Conservation (phyloP, 192 early-diverging fungal genomes). For the Lunasporangiospora selenospora region DNA sequence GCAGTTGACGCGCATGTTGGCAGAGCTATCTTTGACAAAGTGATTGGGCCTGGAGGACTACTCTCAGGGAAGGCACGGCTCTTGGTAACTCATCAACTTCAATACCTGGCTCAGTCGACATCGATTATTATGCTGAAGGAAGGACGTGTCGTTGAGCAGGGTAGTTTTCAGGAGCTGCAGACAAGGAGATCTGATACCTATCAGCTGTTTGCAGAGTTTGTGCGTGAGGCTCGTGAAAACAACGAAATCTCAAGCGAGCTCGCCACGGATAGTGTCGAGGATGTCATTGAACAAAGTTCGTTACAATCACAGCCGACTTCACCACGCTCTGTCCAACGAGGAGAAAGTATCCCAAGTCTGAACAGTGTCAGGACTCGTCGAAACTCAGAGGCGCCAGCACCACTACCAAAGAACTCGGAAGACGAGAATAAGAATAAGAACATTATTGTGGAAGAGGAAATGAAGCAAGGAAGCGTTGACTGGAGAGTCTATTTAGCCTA, state of each 20-base stretch:
- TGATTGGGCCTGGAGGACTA: conserved; percentile 80
- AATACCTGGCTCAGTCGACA: conserved; percentile 69
- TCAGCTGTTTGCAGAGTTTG: conserved; percentile 74
- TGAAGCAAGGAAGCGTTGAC: conserved; percentile 81
- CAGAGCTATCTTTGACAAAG: conserved; percentile 61
- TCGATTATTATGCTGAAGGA: conserved; percentile 71
- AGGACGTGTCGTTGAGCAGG: conserved; percentile 69
- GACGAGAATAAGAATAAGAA: conserved; percentile 42
- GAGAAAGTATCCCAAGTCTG: conserved; percentile 7
- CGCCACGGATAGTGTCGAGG: conserved; percentile 11
- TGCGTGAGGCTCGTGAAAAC: conserved; percentile 28
- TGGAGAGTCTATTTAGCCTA: conserved; percentile 86
- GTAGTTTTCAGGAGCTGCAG: conserved; percentile 68
- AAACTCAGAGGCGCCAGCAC: conserved; percentile 61
- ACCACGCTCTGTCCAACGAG: conserved; percentile 21
- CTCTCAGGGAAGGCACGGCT: conserved; percentile 76
- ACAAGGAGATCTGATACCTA: conserved; percentile 57
- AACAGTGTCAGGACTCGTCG: conserved; percentile 39
- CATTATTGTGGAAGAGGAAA: conserved; percentile 83
- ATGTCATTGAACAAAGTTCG: conserved; percentile 16
- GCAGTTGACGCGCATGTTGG: conserved; percentile 52
- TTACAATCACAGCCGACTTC: conserved; percentile 21
- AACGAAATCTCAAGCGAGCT: conserved; percentile 19
- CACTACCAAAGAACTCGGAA: conserved; percentile 18
- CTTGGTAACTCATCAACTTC: conserved; percentile 80